Evolutionary conservation across 1,284 basidiomycete genomes (phyloP).

Genomic region (Neolentinus lepideus): DNA sequence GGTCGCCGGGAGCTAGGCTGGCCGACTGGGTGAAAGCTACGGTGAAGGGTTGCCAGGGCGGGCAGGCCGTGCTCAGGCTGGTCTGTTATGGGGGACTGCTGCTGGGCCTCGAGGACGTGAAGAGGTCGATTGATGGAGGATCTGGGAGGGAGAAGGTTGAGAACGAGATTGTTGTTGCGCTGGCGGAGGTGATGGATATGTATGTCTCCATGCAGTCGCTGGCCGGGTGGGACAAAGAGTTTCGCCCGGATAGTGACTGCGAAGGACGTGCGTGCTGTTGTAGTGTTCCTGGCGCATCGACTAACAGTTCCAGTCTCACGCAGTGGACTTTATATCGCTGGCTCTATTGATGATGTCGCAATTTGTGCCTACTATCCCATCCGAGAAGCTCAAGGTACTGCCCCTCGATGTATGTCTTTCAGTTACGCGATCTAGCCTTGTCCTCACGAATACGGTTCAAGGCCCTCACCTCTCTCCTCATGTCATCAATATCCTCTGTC

Average conservation of each 20-base stretch:
- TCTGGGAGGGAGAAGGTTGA: constrained; percentile 39
- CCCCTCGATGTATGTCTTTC: constrained; percentile 37
- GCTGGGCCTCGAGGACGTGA: constrained; percentile 52
- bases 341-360: constrained; percentile 47
- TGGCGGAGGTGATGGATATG: constrained; percentile 67
- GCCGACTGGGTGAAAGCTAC: constrained; percentile 50
- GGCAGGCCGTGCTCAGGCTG: constrained; percentile 49
- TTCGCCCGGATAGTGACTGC: constrained; percentile 39
- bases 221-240: constrained; percentile 61
- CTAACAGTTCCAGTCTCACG: constrained; percentile 1
- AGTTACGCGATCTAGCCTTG: neutral
- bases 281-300: constrained; percentile 8
- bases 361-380: constrained; percentile 44
- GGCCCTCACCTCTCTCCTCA: constrained; percentile 35
- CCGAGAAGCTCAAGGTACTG: constrained; percentile 46
- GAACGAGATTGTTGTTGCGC: constrained; percentile 55
- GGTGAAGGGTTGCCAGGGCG: constrained; percentile 55
- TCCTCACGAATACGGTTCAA: constrained; percentile 3
- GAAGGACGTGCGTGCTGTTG: constrained; percentile 14
- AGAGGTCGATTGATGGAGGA: constrained; percentile 17
- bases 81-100: constrained; percentile 58
- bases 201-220: constrained; percentile 28
- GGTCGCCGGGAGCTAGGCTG: constrained; percentile 31
- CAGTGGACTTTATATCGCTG: constrained; percentile 25
- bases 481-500: constrained; percentile 40